Evolutionary conservation across 176 grass and related monocot species (phyloP).

Genomic region (Pharus latifolius): DNA sequence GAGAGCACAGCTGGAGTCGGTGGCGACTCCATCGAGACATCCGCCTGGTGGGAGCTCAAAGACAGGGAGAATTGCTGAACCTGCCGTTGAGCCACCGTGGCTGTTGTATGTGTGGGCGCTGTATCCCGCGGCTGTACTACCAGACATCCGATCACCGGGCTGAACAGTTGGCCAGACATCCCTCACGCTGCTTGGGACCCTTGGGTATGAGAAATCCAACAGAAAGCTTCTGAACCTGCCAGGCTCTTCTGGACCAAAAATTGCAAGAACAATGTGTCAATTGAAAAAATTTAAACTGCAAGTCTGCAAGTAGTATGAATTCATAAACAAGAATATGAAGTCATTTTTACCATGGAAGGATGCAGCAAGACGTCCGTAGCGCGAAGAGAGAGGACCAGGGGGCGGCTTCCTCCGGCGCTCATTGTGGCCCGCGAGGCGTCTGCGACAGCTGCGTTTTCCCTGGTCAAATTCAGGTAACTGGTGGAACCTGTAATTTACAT

Average conservation of each 20-base stretch:
- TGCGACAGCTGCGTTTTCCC: conserved; percentile 78
- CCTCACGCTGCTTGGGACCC: conserved; percentile 36
- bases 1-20: conserved; percentile 91
- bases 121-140: conserved; percentile 34
- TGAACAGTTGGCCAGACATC: conserved; percentile 38
- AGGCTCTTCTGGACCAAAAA: conserved; percentile 36
- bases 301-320: not conserved
- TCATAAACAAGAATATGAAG: not conserved
- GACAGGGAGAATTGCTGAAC: conserved; percentile 1
- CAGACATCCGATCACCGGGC: conserved; percentile 20
- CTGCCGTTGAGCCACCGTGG: conserved; percentile 21
- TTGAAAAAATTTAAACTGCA: not conserved
- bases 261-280: not conserved
- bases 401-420: conserved; percentile 64
- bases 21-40: conserved; percentile 31
- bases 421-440: conserved; percentile 69
- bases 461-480: conserved; percentile 86
- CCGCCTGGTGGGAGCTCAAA: conserved; percentile 54
- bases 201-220: conserved; percentile 77
- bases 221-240: conserved; percentile 72
- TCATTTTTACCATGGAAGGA: conserved; percentile 51
- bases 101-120: conserved; percentile 24
- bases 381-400: conserved; percentile 47
- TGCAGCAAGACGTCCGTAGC: conserved; percentile 42
- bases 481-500: conserved; percentile 50